Conservation (phyloP, 371 early-diverging fungal genomes). For the Apophysomyces ossiformis region DNA sequence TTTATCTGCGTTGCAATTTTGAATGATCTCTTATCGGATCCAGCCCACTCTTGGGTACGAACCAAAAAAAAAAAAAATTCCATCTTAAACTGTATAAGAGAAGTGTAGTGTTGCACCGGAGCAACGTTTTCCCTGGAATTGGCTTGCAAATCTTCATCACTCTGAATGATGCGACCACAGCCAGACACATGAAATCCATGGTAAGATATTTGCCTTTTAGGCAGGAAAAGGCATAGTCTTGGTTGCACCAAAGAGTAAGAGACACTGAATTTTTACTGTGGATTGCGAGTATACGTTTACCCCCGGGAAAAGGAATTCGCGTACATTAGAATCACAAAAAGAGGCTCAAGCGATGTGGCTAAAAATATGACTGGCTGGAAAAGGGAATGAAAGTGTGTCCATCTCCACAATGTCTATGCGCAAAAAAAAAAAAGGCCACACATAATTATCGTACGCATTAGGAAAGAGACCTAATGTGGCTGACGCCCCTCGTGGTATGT, state of each 20-base stretch:
- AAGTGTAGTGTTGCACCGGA: neutral
- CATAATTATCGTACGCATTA: no score
- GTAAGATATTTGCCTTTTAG: neutral
- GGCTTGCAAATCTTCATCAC: neutral
- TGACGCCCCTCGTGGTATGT: no score
- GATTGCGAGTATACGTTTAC: neutral
- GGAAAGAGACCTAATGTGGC: no score
- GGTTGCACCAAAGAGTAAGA: neutral
- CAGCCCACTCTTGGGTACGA: no score
- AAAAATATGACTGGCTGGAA: no score
- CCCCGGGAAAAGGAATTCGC: constrained; percentile 9
- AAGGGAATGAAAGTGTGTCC: no score
- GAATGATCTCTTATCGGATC: no score
- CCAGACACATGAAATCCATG: constrained; percentile 1
- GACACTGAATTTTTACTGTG: neutral
- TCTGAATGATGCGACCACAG: neutral
- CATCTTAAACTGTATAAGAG: constrained; percentile 1
- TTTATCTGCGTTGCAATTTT: no score
- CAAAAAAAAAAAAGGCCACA: no score
- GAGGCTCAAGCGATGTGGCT: no score
- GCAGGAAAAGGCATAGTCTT: neutral
- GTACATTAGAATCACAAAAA: neutral
- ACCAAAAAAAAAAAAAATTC: neutral
- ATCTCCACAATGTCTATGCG: no score
- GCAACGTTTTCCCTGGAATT: constrained; percentile 1